A percentile compares a stretch with the other conserved stretches of the same genome.
Conservation (phyloP, 1,139 yeast species). For the Zhuliangozyma blackwelliae region DNA sequence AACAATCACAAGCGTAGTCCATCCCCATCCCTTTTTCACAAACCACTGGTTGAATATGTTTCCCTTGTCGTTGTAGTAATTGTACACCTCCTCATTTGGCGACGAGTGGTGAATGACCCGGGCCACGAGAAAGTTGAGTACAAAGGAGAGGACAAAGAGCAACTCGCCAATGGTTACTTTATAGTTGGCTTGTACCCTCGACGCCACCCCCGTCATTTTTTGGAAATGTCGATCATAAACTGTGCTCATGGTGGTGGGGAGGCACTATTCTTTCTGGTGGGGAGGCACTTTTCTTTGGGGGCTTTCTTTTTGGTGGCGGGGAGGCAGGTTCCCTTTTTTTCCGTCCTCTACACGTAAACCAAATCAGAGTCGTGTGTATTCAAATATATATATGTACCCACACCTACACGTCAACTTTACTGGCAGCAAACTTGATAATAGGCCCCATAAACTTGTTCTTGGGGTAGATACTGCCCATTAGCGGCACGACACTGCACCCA, state of each 20-base stretch:
- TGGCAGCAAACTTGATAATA: slow-evolving; percentile 17
- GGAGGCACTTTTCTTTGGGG: too few relatives aligned
- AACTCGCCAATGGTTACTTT: slow-evolving; percentile 18
- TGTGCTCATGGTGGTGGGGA: too few relatives aligned
- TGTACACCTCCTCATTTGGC: slow-evolving; percentile 37
- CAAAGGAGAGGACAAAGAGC: slow-evolving; percentile 24
- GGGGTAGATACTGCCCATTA: slow-evolving; percentile 25
- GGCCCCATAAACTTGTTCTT: slow-evolving; percentile 14
- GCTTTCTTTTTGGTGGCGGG: not conserved
- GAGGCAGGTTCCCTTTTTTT: not conserved
- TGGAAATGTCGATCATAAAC: slow-evolving; percentile 20
- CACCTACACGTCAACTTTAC: slow-evolving; percentile 17
- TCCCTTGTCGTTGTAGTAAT: slow-evolving; percentile 58
- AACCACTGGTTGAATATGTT: slow-evolving; percentile 67
- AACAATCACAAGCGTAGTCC: slow-evolving; percentile 58
- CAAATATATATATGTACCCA: too few relatives aligned
- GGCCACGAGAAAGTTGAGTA: slow-evolving; percentile 29
- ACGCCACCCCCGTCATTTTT: slow-evolving; percentile 4
- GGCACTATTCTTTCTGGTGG: too few relatives aligned
- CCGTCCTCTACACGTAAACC: slow-evolving; percentile 14
- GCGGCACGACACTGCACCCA: slow-evolving; percentile 34
- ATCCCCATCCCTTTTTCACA: slow-evolving; percentile 89
- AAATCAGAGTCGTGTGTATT: too few relatives aligned
- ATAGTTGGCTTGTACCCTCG: slow-evolving; percentile 6
- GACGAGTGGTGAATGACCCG: slow-evolving; percentile 31